Base-by-base conservation (phyloP, 768 basidiomycete species). In the Kwoniella bestiolae region DNA sequence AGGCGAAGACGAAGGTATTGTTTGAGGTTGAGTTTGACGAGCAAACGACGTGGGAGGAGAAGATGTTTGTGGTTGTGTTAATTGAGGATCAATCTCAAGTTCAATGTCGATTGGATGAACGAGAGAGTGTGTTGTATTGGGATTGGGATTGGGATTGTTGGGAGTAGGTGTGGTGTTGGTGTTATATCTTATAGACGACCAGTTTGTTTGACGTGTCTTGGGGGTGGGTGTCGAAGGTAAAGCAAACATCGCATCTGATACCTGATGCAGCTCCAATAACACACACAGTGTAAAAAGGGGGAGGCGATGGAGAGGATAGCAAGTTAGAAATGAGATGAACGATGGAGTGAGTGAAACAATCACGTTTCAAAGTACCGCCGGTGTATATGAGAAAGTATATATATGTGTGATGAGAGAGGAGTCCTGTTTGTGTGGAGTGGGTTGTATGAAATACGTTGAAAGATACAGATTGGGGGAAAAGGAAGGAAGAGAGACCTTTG, bases 311-410 rank as follows among this genome's bases (percentile, higher is more conserved):
- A 38, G 28, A 25, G 14, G 25, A 44, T 34, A 53, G 26, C 11
- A 47, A 46, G 61, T 55, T 31, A 44, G 53, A 45, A 23, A 53
- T 53, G 31, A 23, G 21, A 53, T 34, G 32, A n/a, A n/a, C n/a
- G 41, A 49, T 38, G 25, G 16, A 41, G 12, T 2, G 38, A 41
- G 41, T 47, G 34, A 34, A 63, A 44, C 56, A 65, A 65, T 50
- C 55, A 57, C 55, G 63, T 65, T 65, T 65, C 63, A 65, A 59
- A 65, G 63, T 58, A 59, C 63, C 56, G 56, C 35, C 63, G 62
- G 62, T 49, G 53, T 50, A 35, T 26, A 64, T 49, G 44, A 46
- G 62, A n/a, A n/a, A n/a, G 25, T 49, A 53, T 28, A 31, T 14
- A 44, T 29, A 38, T 62, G 50, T 62, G 41, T 52, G 35, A 23